Evolutionary conservation across 371 early-diverging fungal genomes (phyloP), one percentile per base, ranked within the genome.

Genomic region (Syncephalastrum racemosum): DNA sequence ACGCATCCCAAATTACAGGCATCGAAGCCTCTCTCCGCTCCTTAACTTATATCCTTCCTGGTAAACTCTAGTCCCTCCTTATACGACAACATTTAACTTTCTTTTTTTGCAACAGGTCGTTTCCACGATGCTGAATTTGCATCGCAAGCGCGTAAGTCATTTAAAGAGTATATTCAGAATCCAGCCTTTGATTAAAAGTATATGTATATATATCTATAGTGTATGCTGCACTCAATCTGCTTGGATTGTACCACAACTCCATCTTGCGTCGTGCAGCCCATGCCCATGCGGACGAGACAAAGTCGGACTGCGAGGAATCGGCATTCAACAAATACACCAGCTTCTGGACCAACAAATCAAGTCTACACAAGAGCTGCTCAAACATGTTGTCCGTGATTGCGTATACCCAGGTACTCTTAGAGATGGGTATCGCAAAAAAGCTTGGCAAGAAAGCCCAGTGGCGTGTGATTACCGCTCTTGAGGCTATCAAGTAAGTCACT

Each of bases 51-150:
- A 81, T 97, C 31, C 71, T 97, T 18, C 97, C 97, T 36, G 95
- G 94, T 90, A 59, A 14, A 48, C 3, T 7, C 36, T 27, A 51
- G 15, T 23, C 36, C 8, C 16, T 7, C 45, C 19, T 36, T 48
- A 22, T 50, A 50, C 47, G 13, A 55, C 25, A 40, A 42, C 54
- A 24, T 43, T 40, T 15, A 22, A n/a, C 48, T 15, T 22, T 43
- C 7, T 27, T 54, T 36, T 8, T 44, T 14, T 49, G 43, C 18
- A 22, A 4, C 52, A 92, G 95, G 97, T 52, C 88, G 96, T 15
- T 97, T 97, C 67, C 85, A 87, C 42, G 93, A 96, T 69, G 88
- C 96, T 10, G 96, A 97, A 62, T 77, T 97, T 22, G 92, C 92
- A 18, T 94, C 98, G 13, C 95, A 96, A 83, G 90, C 88, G 22